Evolutionary conservation across 2,329 filamentous ascomycete species (phyloP).

Genomic region (Colletotrichum echinochloae): DNA sequence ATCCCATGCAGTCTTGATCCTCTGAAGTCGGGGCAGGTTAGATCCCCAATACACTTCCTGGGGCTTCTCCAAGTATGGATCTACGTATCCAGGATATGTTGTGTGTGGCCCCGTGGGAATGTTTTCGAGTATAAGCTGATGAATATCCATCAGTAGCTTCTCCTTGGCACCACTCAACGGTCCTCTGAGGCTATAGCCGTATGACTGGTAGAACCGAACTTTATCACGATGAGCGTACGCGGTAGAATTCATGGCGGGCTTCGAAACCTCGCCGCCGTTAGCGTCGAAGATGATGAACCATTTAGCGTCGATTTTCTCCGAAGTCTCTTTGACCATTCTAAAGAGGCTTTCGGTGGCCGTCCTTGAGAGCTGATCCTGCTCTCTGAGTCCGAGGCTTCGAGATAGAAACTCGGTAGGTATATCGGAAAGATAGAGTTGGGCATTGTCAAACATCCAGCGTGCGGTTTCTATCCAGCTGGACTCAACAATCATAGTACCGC

Average conservation of each 20-base stretch:
- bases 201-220: background rate
- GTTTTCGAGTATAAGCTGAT: background rate
- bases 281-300: background rate
- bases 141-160: background rate
- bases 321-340: background rate
- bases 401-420: background rate
- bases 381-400: background rate
- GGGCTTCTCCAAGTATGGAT: background rate
- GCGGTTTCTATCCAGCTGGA: background rate
- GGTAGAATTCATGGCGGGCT: background rate
- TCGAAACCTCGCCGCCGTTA: background rate
- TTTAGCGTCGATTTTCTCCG: background rate
- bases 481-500: background rate
- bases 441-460: background rate
- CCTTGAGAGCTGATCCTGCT: background rate
- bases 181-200: background rate
- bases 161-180: background rate
- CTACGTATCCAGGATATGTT: background rate
- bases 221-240: background rate
- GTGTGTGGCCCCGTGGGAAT: background rate
- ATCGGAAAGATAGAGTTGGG: background rate
- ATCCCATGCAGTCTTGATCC: background rate
- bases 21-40: background rate
- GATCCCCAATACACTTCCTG: background rate
- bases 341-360: background rate